Evolutionary conservation across 345 rosid species (phyloP).

Genomic region (Cardiospermum halicacabum): DNA sequence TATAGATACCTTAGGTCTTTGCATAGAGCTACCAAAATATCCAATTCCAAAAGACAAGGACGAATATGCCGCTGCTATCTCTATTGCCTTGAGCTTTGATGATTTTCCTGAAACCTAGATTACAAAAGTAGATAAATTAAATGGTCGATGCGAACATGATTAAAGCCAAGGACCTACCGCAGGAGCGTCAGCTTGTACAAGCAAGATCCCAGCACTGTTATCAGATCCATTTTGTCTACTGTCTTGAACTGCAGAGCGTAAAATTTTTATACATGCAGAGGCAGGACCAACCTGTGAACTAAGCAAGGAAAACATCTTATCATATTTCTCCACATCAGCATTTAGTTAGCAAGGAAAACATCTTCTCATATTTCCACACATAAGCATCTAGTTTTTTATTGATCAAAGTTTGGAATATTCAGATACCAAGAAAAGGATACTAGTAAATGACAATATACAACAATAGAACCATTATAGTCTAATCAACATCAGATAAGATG

Average conservation of each 20-base stretch:
- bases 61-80: conserved; percentile 87
- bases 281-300: conserved; percentile 96
- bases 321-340: not conserved
- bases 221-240: conserved; percentile 36
- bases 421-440: not conserved
- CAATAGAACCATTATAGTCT: not conserved
- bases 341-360: conserved; percentile 1
- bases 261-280: conserved; percentile 70
- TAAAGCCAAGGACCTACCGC: conserved; percentile 33
- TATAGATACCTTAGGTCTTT: conserved; percentile 69
- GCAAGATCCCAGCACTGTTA: conserved; percentile 66
- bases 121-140: conserved; percentile 8
- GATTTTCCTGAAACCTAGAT: conserved; percentile 46
- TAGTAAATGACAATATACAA: not conserved
- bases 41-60: conserved; percentile 84
- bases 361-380: conserved; percentile 10
- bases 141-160: not conserved
- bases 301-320: conserved; percentile 16
- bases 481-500: not conserved
- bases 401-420: not conserved
- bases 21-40: conserved; percentile 77
- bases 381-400: not conserved
- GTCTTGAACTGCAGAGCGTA: conserved; percentile 48
- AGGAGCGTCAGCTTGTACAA: conserved; percentile 82
- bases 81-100: conserved; percentile 61